Evolutionary conservation across 257 asterid genomes (phyloP), one percentile per base, ranked within the genome.

Genomic region (Striga asiatica): DNA sequence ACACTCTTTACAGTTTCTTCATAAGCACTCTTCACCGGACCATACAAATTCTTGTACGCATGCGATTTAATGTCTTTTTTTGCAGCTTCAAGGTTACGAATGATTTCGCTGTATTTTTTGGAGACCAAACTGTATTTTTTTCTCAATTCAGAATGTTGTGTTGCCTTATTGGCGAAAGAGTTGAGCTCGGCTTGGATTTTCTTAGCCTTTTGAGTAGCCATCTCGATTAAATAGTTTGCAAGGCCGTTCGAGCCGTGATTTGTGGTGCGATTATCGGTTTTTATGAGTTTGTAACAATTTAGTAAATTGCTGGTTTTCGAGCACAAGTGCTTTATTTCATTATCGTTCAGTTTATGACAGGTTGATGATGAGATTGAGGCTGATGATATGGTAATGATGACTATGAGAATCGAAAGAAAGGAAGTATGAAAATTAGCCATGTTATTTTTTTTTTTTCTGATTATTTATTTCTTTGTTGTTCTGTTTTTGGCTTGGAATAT

Each of bases 211-310:
- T 46, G 34, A 28, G 41, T 24, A 24, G 62, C 62, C 53, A 23
- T 39, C 29, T 57, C 62, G 6, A 57, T 18, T 41, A 50, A 41
- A 25, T 14, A 21, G 22, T 55, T 31, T n/a, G 3, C 49, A n/a
- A 55, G 61, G 37, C 61, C 61, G 37, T 9, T 38, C 24, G 35
- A 47, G 14, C 38, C 61, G 6, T 35, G 50, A 55, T 55, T 55
- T 21, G 35, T 9, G 2, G 37, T 37, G 23, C 35, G 50, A 57
- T 25, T 46, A 54, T 54, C 29, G 21, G 60, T 10, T n/a, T 54
- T 54, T 20, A 54, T 8, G 20, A 54, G n/a, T 27, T 57, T 42
- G 19, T 23, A 17, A 39, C 62, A 56, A 1, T 17, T 17, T 3
- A 1, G 17, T 4, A 2, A 8, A 24, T 23, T 24, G 51, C 41